Evolutionary conservation across 1,284 basidiomycete species (phyloP).

Genomic region (Singerocomus inundabilis): DNA sequence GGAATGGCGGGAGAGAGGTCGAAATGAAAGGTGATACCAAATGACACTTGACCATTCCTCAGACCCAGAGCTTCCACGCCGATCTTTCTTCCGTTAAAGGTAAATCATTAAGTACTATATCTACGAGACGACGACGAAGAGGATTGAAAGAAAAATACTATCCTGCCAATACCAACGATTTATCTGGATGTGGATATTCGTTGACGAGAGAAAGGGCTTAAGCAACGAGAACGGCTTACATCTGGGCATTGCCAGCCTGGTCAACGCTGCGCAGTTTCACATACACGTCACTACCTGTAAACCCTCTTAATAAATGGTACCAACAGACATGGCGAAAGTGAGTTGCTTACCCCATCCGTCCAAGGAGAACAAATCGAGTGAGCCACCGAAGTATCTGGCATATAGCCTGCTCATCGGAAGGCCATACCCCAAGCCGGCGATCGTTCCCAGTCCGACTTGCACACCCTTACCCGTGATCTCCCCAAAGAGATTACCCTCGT

Average conservation of each 20-base stretch:
- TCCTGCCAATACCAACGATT: background rate
- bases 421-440: slow-evolving; percentile 76
- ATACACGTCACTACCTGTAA: slow-evolving; percentile 70
- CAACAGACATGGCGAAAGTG: background rate
- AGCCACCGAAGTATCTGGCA: slow-evolving; percentile 78
- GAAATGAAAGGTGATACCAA: slow-evolving; percentile 23
- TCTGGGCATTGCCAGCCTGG: slow-evolving; percentile 55
- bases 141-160: background rate
- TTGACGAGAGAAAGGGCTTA: background rate
- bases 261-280: slow-evolving; percentile 72
- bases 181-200: background rate
- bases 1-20: slow-evolving; percentile 42
- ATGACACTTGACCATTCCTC: background rate
- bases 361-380: slow-evolving; percentile 71
- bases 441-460: slow-evolving; percentile 65
- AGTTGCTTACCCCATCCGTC: slow-evolving; percentile 72
- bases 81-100: slow-evolving; percentile 10
- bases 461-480: slow-evolving; percentile 76
- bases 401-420: slow-evolving; percentile 85
- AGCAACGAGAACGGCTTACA: slow-evolving; percentile 16
- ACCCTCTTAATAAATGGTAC: slow-evolving; percentile 1
- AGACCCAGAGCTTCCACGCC: background rate
- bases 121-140: background rate
- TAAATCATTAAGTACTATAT: slow-evolving; percentile 10
- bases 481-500: slow-evolving; percentile 61